Conservation (phyloP, 2,329 filamentous ascomycete genomes). For the Cadophora malorum region DNA sequence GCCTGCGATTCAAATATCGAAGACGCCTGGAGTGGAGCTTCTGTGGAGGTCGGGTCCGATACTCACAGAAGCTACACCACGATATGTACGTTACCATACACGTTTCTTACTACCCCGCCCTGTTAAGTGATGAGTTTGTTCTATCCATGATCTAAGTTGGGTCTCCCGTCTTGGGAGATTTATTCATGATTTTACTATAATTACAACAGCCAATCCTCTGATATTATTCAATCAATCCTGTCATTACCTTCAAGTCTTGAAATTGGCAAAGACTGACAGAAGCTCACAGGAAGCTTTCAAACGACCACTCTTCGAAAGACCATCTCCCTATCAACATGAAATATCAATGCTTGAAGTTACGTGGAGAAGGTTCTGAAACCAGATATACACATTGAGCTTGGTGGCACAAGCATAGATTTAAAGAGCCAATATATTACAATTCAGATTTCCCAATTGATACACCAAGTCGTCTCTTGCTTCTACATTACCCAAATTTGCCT, state of each 20-base stretch:
- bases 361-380: too few species aligned
- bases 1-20: background rate
- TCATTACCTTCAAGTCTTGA: background rate
- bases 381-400: too few species aligned
- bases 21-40: background rate
- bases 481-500: too few species aligned
- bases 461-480: too few species aligned
- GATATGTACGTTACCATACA: constrained; percentile 8
- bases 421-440: too few species aligned
- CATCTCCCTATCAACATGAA: too few species aligned
- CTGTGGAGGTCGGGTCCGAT: background rate
- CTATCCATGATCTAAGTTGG: constrained; percentile 45
- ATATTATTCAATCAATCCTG: constrained; percentile 27
- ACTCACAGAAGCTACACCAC: background rate
- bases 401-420: too few species aligned
- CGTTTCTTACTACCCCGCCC: background rate
- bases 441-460: too few species aligned
- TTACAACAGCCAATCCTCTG: constrained; percentile 44
- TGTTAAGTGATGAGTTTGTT: constrained; percentile 39
- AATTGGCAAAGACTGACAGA: constrained; percentile 19
- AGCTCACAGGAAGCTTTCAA: constrained; percentile 72
- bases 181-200: constrained; percentile 42
- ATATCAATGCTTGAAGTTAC: too few species aligned
- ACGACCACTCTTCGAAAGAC: background rate
- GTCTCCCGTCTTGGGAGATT: constrained; percentile 40